These are phyloP conservation scores for Candida chilensis DNA, from an alignment of 805 yeast genomes.

Conservation along the genomic window DNA sequence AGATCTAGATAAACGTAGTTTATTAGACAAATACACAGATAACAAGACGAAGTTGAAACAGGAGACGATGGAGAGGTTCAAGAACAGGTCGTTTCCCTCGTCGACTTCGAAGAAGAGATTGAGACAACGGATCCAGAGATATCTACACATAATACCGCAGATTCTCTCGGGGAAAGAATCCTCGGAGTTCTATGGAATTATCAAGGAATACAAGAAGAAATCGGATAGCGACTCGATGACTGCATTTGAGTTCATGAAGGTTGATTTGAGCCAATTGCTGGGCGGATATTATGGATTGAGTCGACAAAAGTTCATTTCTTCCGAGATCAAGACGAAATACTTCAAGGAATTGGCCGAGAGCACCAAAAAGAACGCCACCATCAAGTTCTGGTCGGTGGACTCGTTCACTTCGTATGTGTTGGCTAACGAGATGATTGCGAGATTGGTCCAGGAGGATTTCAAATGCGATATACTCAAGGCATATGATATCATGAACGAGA, in stretches of 20 bases:
- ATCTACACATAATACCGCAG: conserved; percentile 20
- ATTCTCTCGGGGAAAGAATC: conserved; percentile 33
- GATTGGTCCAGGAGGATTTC: conserved; percentile 40
- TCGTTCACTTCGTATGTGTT: conserved; percentile 50
- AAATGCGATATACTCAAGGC: conserved; percentile 28
- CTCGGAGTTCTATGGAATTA: conserved; percentile 43
- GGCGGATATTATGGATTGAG: conserved; percentile 58
- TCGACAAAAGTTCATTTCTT: conserved; percentile 44
- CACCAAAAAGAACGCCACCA: conserved; percentile 26
- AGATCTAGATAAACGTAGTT: too few relatives aligned
- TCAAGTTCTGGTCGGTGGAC: conserved; percentile 52
- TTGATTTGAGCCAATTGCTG: conserved; percentile 34
- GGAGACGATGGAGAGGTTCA: neutral
- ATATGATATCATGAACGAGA: conserved; percentile 32
- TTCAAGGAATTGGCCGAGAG: conserved; percentile 15
- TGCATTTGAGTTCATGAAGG: conserved; percentile 30
- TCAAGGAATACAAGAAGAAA: conserved; percentile 24
- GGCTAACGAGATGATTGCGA: conserved; percentile 52
- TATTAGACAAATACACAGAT: neutral
- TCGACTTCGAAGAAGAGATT: conserved; percentile 15
- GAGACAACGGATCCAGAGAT: conserved; percentile 13
- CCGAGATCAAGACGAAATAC: conserved; percentile 24
- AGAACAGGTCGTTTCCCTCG: neutral
- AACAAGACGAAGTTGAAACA: neutral
- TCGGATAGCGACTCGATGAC: conserved; percentile 37